Evolutionary conservation across 345 rosid species (phyloP).

Genomic region (Isatis tinctoria): DNA sequence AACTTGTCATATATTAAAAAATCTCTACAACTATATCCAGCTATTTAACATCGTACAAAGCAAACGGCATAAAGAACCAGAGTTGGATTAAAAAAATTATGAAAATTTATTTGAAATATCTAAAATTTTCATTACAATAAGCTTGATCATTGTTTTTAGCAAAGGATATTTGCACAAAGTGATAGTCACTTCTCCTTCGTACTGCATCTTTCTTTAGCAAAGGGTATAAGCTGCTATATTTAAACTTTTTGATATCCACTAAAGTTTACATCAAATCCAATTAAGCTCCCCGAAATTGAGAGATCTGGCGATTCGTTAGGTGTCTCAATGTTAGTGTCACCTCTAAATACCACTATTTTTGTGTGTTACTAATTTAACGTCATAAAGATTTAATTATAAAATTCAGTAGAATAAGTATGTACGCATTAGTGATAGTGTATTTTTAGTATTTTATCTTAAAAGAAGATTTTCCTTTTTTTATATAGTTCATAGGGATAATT

Average conservation of each 20-base stretch:
- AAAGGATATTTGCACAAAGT: not conserved
- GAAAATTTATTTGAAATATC: not conserved
- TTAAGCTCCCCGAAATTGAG: too few relatives aligned
- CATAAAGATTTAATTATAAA: too few relatives aligned
- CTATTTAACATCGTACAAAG: not conserved
- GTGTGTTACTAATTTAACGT: too few relatives aligned
- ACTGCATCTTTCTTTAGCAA: too few relatives aligned
- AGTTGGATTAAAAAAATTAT: not conserved
- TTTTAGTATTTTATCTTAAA: not conserved
- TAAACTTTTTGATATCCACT: too few relatives aligned
- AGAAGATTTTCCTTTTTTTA: not conserved
- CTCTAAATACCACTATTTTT: not conserved
- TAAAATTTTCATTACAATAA: not conserved
- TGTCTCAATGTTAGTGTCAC: not conserved
- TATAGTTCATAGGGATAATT: not conserved
- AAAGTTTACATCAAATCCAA: too few relatives aligned
- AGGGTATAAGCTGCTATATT: too few relatives aligned
- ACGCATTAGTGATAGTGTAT: not conserved
- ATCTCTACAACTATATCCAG: not conserved
- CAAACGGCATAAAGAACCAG: not conserved
- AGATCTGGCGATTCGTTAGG: not conserved
- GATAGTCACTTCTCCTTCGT: not conserved
- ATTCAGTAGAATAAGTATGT: not conserved
- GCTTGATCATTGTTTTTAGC: too few relatives aligned
- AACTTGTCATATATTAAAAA: constrained; percentile 7